Base-by-base conservation (phyloP, 225 moss, liverwort and hornwort genomes). In the Sphagnum tenellum region DNA sequence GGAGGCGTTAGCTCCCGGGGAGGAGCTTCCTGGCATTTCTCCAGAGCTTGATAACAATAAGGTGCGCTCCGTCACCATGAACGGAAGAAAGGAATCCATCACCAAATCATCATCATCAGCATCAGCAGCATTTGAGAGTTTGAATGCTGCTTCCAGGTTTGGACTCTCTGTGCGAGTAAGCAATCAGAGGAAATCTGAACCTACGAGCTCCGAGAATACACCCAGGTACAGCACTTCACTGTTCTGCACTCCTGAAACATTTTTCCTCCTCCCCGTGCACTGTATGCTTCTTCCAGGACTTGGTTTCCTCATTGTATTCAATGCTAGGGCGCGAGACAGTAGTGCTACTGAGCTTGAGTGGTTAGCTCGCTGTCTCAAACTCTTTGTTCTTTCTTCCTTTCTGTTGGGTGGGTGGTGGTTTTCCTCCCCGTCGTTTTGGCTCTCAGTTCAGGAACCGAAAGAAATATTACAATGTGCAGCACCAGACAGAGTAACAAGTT, bases 1-100 rank as follows among this genome's bases (percentile, higher is more conserved):
- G 4, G 79, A 83, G 63, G 82, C 79, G 11, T 76, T 73, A 5
- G 65, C 73, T 57, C 82, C 82, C 3, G 82, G 82, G 44, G 69
- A 83, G 59, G 69, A 83, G 59, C 8, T 79, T 5, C 73, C 66
- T 47, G 79, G 79, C n/a, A 60, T 74, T 7, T 83, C 82, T n/a
- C 82, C 82, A 49, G 5, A 11, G 9, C 53, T 44, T 9, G 44
- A 45, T 45, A 61, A 46, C 29, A 29, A 29, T 1, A 29, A 29
- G 29, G 29, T 29, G 29, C 29, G 29, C 9, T 11, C 61, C 61
- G 46, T 46, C 11, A 46, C 58, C 12, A 68, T 76, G 72, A 44
- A 76, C 62, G 63, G 48, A 48, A 46, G 47, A 4, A 29, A 46
- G 12, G 45, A 58, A 64, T 68, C 8, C 54, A 71, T 9, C 66